Base-by-base conservation (phyloP, 345 rosid species). In the Euclidium syriacum region DNA sequence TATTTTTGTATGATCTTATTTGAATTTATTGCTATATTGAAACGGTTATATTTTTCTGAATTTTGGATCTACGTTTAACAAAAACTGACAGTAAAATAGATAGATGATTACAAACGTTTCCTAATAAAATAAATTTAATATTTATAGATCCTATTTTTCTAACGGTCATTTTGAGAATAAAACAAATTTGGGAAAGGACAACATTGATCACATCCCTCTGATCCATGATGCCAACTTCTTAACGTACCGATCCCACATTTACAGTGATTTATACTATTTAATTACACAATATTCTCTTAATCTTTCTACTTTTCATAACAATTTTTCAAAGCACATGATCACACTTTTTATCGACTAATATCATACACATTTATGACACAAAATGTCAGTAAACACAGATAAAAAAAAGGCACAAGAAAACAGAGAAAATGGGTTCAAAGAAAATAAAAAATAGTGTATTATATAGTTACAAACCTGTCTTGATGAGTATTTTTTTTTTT, bases 401-500 rank as follows among this genome's bases (percentile, higher is more conserved):
- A 6, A 22, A 59, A 29, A 1, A 29, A 33, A 34, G 46, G 3
- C 27, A n/a, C 23, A 41, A 10, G 2, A 69, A 20, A 10, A 29
- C 1, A 29, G 26, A 18, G n/a, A 69, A 58, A 30, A 25, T 18
- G 7, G 4, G 18, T 67, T 49, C 32, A 67, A 17, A 18, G 29
- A 32, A 53, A 19, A 7, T 11, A 27, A 14, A 48, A 9, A 22
- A 46, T 34, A 54, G 58, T 44, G 29, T 46, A 29, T 5, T 29
- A 9, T 29, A 51, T 62, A 70, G 63, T 62, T 62, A 70, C 74
- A 70, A 70, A 39, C 63, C 50, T 54, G 68, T 46, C 56, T 61
- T 22, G 34, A 42, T 52, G 61, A 68, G 67, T 59, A 41, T 16
- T 59, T 42, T 61, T 43, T 16, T 59, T 42, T 61, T 43, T 26